These are phyloP conservation scores for Alternaria solani DNA, from an alignment of 2,329 filamentous ascomycete genomes.

Conservation along the genomic window DNA sequence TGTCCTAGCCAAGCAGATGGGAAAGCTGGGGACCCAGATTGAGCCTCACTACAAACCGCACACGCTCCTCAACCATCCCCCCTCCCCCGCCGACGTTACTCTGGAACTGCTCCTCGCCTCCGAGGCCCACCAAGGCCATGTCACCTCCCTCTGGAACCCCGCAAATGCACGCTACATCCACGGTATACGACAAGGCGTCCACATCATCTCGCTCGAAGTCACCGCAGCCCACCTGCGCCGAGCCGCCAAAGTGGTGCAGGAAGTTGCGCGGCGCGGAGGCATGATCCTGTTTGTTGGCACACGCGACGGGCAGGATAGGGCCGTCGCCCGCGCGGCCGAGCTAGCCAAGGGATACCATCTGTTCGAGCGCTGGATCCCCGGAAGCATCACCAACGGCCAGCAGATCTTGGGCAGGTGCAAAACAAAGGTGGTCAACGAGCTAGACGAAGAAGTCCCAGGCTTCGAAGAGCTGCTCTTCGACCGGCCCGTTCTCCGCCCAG, in stretches of 20 bases:
- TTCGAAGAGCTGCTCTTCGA: slow-evolving; percentile 72
- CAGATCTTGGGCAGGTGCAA: slow-evolving; percentile 78
- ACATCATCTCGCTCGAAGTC: slow-evolving; percentile 90
- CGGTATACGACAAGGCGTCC: slow-evolving; percentile 84
- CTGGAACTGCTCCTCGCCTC: slow-evolving; percentile 77
- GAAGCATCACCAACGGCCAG: slow-evolving; percentile 90
- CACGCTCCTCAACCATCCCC: slow-evolving; percentile 74
- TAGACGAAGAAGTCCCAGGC: slow-evolving; percentile 69
- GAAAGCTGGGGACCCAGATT: slow-evolving; percentile 51
- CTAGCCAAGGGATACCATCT: slow-evolving; percentile 83
- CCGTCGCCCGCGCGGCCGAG: slow-evolving; percentile 81
- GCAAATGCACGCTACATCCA: slow-evolving; percentile 94
- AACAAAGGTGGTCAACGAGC: slow-evolving; percentile 78
- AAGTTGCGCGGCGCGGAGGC: slow-evolving; percentile 82
- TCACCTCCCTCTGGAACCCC: slow-evolving; percentile 92
- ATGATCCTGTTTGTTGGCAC: slow-evolving; percentile 92
- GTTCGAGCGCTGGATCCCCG: slow-evolving; percentile 92
- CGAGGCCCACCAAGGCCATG: slow-evolving; percentile 74
- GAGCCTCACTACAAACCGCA: slow-evolving; percentile 69
- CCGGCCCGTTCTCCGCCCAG: slow-evolving; percentile 76
- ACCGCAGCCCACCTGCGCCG: slow-evolving; percentile 91
- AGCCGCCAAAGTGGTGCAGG: slow-evolving; percentile 89
- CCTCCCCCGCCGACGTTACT: slow-evolving; percentile 79
- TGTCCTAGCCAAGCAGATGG: slow-evolving; percentile 44
- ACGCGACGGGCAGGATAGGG: slow-evolving; percentile 78